phyloP scores from a whole-genome alignment of 2,329 filamentous ascomycete genomes.

The Akanthomyces dipterigenus region DNA sequence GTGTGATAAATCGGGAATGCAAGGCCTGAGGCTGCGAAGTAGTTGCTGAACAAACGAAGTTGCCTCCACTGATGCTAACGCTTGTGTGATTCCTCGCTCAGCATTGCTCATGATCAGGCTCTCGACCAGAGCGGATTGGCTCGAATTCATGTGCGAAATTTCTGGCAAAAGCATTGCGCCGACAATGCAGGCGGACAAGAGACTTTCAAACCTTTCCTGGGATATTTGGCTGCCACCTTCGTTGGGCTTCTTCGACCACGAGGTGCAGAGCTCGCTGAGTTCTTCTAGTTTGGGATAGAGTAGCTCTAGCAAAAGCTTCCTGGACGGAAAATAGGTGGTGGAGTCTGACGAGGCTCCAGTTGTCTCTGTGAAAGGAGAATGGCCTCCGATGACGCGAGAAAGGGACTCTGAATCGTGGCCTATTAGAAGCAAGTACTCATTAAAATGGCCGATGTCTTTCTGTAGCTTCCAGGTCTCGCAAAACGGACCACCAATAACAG shows the following conservation, averaged over 20 bases:
- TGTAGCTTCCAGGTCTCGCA: constrained; percentile 42
- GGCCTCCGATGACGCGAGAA: background rate
- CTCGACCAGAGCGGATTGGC: constrained; percentile 43
- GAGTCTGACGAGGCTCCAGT: constrained; percentile 23
- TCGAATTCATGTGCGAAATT: constrained; percentile 39
- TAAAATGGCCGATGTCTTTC: constrained; percentile 35
- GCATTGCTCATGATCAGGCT: constrained; percentile 33
- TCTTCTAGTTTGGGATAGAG: constrained; percentile 47
- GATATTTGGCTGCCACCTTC: constrained; percentile 45
- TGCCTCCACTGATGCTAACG: constrained; percentile 39
- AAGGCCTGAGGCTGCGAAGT: constrained; percentile 37
- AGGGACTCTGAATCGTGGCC: constrained; percentile 20
- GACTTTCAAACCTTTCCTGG: constrained; percentile 44
- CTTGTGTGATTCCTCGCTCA: constrained; percentile 33
- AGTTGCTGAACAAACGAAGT: constrained; percentile 38
- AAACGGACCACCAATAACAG: constrained; percentile 41
- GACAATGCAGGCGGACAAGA: constrained; percentile 41
- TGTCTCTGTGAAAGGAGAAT: constrained; percentile 8
- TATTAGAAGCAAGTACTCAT: constrained; percentile 51
- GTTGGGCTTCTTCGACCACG: constrained; percentile 38
- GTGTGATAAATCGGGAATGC: constrained; percentile 39
- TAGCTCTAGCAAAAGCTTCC: constrained; percentile 47
- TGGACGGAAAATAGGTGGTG: constrained; percentile 34
- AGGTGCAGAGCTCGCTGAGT: constrained; percentile 37
- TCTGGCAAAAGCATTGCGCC: constrained; percentile 41